Evolutionary conservation across 2,329 filamentous ascomycete species (phyloP), one percentile per base, ranked within the genome.

Genomic region (Lecanicillium sp.): DNA sequence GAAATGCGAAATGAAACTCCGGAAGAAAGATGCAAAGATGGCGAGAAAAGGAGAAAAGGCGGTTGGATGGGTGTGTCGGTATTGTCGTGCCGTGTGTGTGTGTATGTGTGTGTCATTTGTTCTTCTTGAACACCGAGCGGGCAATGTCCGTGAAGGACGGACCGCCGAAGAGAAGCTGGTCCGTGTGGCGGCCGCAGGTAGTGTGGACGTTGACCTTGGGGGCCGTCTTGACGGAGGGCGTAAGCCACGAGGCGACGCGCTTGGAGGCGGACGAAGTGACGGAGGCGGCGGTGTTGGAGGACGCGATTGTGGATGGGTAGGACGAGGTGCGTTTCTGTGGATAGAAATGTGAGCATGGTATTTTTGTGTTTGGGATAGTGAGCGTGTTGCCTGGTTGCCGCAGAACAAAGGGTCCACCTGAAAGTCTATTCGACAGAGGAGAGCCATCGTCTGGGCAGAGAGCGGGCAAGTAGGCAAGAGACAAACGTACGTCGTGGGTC

Each of bases 111-210:
- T n/a, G n/a, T 21, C 11, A 37, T 17, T 41, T 38, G 45, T 60
- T 57, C 52, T 61, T 60, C 57, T 63, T 67, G 35, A 68, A 67
- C 39, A 74, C 56, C 14, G 67, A 61, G 38, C 67, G 67, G 53
- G 69, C 69, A 27, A 74, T 58, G 37, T 71, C 70, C 7, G 65
- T 59, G 19, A 75, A 56, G 2, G 69, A 74, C 35, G 69, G 70
- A 1, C 75, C 75, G 27, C 72, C 64, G 51, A 79, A 74, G 12
- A 79, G 62, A 50, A 70, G 75, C 55, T 78, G 73, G 54, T 77
- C 69, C 32, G 73, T 73, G 59, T 79, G 75, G 12, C 76, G 67
- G 12, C 76, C 76, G 52, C 76, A 79, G 50, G 75, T 73, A 29
- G 74, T 78, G 60, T 77, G 69, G 35, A 72, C 68, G 52, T 79